phyloP scores from a whole-genome alignment of 805 yeast genomes.

The Naumovozyma dairenensis region DNA sequence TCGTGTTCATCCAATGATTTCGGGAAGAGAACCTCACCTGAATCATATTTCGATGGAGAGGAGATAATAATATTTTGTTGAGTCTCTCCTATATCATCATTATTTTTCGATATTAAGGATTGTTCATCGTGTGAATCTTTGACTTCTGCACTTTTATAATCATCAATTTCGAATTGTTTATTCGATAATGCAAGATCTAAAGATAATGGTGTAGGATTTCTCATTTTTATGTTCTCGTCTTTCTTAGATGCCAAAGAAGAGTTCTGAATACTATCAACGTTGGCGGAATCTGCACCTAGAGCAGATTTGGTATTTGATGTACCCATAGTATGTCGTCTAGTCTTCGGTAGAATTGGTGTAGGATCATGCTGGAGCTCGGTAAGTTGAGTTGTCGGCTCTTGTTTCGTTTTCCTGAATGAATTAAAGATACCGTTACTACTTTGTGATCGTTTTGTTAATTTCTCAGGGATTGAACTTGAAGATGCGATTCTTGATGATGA shows the following conservation, averaged over 20 bases:
- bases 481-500: conserved; percentile 11
- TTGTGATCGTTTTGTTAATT: conserved; percentile 19
- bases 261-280: too few species aligned
- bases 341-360: not conserved
- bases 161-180: too few species aligned
- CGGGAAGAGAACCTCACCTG: conserved; percentile 61
- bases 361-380: not conserved
- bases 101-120: too few species aligned
- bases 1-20: conserved; percentile 56
- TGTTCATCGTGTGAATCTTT: too few species aligned
- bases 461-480: conserved; percentile 11
- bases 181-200: conserved; percentile 11
- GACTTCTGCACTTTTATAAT: too few species aligned
- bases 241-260: too few species aligned
- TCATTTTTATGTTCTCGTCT: conserved; percentile 6
- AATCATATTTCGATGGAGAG: conserved; percentile 21
- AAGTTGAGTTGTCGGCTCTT: not conserved
- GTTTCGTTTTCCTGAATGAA: conserved; percentile 8
- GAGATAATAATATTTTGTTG: not conserved
- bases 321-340: not conserved
- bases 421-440: conserved; percentile 25
- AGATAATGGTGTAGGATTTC: conserved; percentile 25
- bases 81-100: not conserved
- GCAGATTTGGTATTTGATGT: not conserved
- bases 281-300: too few species aligned